Evolutionary conservation across 2,329 filamentous ascomycete species (phyloP), one percentile per base, ranked within the genome.

Genomic region (Aspergillus candidus): DNA sequence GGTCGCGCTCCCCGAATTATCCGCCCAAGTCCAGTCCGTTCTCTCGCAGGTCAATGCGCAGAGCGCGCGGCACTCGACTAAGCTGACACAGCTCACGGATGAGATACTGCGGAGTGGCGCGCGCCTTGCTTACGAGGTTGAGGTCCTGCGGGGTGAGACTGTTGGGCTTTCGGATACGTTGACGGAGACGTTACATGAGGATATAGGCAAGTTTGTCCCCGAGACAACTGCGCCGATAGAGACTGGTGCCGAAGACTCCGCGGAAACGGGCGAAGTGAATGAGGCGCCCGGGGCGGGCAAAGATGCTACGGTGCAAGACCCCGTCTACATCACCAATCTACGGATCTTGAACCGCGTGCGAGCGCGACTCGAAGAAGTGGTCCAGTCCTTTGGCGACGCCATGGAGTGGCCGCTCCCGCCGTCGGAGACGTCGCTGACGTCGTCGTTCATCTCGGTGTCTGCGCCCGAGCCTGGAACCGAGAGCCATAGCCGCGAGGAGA

Each of bases 351-450:
- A 85, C 3, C 77, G 85, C 34, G 88, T 97, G 22, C 86, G 90
- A 40, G 72, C 80, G 2, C 84, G 89, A n/a, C 77, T 98, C 12
- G 90, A 97, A 52, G 78, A 82, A 1, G 90, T 97, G 17, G 89
- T 97, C 59, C 86, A 87, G 64, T 85, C 84, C 1, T 98, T 98
- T 64, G 91, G 90, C 33, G 85, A 94, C 56, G 91, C 93, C 29
- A 95, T 97, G 87, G 85, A 94, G 56, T 97, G 94, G 77, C 85
- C 88, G 1, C 81, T 96, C 39, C 88, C 91, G 1, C 90, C 91
- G 0, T 94, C 87, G 0, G 89, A 95, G 61, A 70, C 90, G 11
- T 91, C 86, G 0, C 79, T 94, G 44, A 80, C 84, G 36, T 91
- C 88, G 1, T 89, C 86, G 0, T 89, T 96, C 59, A 81, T 96